Base-by-base conservation (phyloP, 192 early-diverging fungal species). In the Linnemannia zychae region DNA sequence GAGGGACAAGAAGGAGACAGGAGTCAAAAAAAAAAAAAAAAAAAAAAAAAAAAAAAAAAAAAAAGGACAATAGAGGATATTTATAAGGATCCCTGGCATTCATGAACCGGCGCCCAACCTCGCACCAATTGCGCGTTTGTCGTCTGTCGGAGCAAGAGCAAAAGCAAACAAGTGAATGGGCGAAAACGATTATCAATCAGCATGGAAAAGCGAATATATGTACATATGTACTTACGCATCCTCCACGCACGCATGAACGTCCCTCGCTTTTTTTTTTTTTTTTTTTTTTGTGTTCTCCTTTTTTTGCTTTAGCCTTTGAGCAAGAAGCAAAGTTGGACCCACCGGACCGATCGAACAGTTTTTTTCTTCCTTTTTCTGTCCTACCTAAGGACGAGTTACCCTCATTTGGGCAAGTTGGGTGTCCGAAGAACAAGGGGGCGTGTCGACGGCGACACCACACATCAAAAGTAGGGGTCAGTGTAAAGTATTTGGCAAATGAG, bases 141-240 rank as follows among this genome's bases (percentile, higher is more conserved):
- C 57, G 57, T 24, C n/a, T 52, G 50, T 52, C 53, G 52, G 13
- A 7, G 3, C 1, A n/a, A 28, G n/a, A 0, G n/a, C 11, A n/a
- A 24, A 9, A 6, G n/a, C 15, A 28, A 63, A 13, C 24, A n/a
- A 57, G 28, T 31, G 57, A 31, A 28, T 24, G n/a, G n/a, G 28
- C 24, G 57, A 63, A 63, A 63, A 63, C 57, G 57, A 63, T 63
- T 63, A 63, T 63, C 57, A 63, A 63, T 63, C 57, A 63, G 48
- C n/a, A n/a, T n/a, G n/a, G n/a, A n/a, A 49, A 11, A 2, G 48
- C 9, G 13, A 7, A 63, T 11, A 12, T 11, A 63, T 31, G 28
- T 24, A 31, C 52, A 9, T n/a, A 57, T 28, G n/a, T n/a, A n/a
- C 7, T 31, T 12, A 16, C 57, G 57, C 57, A 63, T 63, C 24